Evolutionary conservation across 2,329 filamentous ascomycete species (phyloP).

Genomic region (Malbranchea zuffiana): DNA sequence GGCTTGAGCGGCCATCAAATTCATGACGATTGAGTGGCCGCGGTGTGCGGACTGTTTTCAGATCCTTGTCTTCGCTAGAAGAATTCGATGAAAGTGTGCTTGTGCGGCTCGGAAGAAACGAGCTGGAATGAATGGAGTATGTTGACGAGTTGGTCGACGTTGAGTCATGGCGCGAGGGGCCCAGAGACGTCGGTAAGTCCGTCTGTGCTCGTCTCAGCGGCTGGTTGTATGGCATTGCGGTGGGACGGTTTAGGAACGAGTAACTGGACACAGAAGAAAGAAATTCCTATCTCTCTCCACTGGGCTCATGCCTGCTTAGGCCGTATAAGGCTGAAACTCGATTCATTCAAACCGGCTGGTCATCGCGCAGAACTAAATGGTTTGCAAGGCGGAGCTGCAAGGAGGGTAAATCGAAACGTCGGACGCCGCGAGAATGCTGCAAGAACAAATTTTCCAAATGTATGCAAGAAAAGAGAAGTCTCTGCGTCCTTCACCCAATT

Average conservation of each 20-base stretch:
- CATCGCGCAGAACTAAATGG: too few species aligned
- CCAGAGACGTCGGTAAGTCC: constrained; percentile 35
- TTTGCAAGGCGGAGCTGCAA: too few species aligned
- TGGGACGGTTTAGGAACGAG: constrained; percentile 19
- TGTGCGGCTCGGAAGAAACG: constrained; percentile 45
- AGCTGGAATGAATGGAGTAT: constrained; percentile 41
- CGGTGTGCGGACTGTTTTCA: constrained; percentile 3
- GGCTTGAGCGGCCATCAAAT: constrained; percentile 43
- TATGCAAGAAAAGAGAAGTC: too few species aligned
- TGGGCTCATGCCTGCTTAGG: constrained; percentile 32
- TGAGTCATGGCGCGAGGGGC: constrained; percentile 43
- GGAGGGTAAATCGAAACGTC: too few species aligned
- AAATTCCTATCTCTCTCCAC: constrained; percentile 22
- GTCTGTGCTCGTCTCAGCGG: constrained; percentile 30
- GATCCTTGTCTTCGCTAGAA: constrained; percentile 33
- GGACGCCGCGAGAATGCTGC: too few species aligned
- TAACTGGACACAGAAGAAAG: constrained; percentile 22
- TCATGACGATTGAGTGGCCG: constrained; percentile 13
- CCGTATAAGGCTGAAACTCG: too few species aligned
- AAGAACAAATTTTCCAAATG: too few species aligned
- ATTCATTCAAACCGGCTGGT: too few species aligned
- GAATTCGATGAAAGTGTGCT: constrained; percentile 63
- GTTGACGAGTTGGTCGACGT: constrained; percentile 45
- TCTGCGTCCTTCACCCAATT: too few species aligned
- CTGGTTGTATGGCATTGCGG: constrained; percentile 32